A percentile compares a stretch with the other conserved stretches of the same genome.
These are phyloP conservation scores for Puya raimondii DNA, from an alignment of 176 grass and related monocot species.

Conservation along the genomic window DNA sequence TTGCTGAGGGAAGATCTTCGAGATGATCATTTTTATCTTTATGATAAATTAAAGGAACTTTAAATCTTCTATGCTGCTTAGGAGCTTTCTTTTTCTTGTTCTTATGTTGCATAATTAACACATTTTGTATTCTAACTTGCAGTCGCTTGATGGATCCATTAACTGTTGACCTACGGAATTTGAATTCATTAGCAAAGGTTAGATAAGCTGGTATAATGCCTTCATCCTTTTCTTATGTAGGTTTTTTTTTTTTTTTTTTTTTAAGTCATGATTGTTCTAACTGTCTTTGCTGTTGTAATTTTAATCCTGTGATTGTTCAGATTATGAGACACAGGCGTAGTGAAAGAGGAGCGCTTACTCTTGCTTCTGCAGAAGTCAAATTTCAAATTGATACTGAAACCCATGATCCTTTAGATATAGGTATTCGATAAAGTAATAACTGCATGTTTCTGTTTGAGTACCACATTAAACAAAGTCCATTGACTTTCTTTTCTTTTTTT, in stretches of 20 bases:
- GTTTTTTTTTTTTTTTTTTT: slow-evolving; percentile 3
- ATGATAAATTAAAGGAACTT: neutral
- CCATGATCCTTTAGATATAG: slow-evolving; percentile 98
- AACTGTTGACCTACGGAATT: slow-evolving; percentile 83
- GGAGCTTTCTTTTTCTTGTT: slow-evolving; percentile 1
- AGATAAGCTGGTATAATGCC: slow-evolving; percentile 6
- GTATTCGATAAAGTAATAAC: slow-evolving; percentile 33
- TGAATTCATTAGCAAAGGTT: slow-evolving; percentile 96
- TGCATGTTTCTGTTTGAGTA: neutral
- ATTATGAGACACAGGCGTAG: slow-evolving; percentile 77
- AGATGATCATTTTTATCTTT: neutral
- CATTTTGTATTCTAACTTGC: slow-evolving; percentile 18
- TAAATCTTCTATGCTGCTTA: neutral
- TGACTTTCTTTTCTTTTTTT: neutral
- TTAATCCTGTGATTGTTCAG: slow-evolving; percentile 21
- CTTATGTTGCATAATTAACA: slow-evolving; percentile 3
- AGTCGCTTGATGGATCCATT: slow-evolving; percentile 91
- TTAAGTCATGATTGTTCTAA: slow-evolving; percentile 4
- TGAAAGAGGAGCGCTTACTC: slow-evolving; percentile 89
- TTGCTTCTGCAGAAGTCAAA: slow-evolving; percentile 98
- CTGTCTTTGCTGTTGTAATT: neutral
- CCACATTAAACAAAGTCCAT: neutral
- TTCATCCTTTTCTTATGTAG: slow-evolving; percentile 7
- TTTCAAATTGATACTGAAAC: slow-evolving; percentile 99
- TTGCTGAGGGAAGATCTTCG: neutral